These are phyloP conservation scores for Fomitopsis pulvina DNA, from an alignment of 768 basidiomycete species.

Conservation along the genomic window DNA sequence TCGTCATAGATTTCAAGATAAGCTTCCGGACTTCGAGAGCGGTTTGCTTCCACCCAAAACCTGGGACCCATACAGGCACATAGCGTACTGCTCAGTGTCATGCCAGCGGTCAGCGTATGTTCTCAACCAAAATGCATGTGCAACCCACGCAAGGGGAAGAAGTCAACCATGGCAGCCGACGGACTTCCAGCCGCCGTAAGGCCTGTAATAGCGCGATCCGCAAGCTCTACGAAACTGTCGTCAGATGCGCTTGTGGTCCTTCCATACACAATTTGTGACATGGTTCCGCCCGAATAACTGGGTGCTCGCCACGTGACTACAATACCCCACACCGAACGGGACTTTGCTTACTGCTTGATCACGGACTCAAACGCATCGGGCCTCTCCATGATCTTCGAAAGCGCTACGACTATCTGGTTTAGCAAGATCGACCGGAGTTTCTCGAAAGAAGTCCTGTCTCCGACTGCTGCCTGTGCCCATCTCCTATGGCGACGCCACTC, in stretches of 20 bases:
- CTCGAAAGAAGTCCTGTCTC: constrained; percentile 8
- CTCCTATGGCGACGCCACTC: neutral
- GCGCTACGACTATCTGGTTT: constrained; percentile 19
- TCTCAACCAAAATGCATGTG: neutral
- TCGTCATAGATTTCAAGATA: constrained; percentile 13
- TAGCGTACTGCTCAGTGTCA: constrained; percentile 26
- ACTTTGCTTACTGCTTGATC: constrained; percentile 3
- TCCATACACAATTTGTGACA: constrained; percentile 28
- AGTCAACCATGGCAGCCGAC: constrained; percentile 17
- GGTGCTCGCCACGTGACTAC: neutral
- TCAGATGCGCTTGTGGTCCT: constrained; percentile 22
- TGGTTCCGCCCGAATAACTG: constrained; percentile 24
- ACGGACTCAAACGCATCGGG: constrained; percentile 17
- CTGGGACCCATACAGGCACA: constrained; percentile 32
- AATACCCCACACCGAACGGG: neutral
- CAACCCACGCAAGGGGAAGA: constrained; percentile 14
- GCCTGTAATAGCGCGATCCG: constrained; percentile 9
- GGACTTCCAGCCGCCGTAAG: constrained; percentile 8
- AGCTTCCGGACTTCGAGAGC: constrained; percentile 7
- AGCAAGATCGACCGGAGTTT: constrained; percentile 19
- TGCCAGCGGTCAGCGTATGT: neutral
- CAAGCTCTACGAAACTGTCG: constrained; percentile 20
- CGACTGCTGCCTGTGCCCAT: neutral
- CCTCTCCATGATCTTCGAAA: constrained; percentile 19
- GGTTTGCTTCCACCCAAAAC: constrained; percentile 24